Conservation (phyloP, 495 filamentous ascomycete species). For the Penicillium samsonianum region DNA sequence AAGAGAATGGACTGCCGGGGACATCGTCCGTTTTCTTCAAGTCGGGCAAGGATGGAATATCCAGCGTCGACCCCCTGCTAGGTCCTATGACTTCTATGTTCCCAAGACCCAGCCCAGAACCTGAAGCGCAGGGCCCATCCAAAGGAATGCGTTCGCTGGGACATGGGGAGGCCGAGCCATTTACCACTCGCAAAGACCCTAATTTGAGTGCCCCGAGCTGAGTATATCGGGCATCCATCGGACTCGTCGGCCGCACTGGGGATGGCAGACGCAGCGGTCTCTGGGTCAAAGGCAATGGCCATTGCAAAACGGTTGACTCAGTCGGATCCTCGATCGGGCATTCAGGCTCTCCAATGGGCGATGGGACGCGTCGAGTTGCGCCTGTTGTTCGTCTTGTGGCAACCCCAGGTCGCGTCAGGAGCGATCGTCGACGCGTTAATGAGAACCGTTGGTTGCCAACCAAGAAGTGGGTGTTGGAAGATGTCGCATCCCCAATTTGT, state of each 20-base stretch:
- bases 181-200: slow-evolving; percentile 53
- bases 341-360: slow-evolving; percentile 30
- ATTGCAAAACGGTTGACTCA: slow-evolving; percentile 19
- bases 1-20: slow-evolving; percentile 42
- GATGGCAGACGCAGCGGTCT: slow-evolving; percentile 4
- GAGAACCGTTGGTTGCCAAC: slow-evolving; percentile 43
- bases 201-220: slow-evolving; percentile 51
- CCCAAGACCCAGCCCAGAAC: slow-evolving; percentile 20
- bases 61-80: slow-evolving; percentile 16
- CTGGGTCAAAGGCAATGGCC: slow-evolving; percentile 24
- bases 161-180: slow-evolving; percentile 47
- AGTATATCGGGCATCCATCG: slow-evolving; percentile 47
- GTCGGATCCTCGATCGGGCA: slow-evolving; percentile 11
- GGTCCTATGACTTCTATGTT: slow-evolving; percentile 15
- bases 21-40: slow-evolving; percentile 28
- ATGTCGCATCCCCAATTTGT: slow-evolving; percentile 32
- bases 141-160: slow-evolving; percentile 39
- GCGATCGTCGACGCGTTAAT: slow-evolving; percentile 49
- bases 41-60: slow-evolving; percentile 21
- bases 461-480: slow-evolving; percentile 42
- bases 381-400: slow-evolving; percentile 46
- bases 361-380: slow-evolving; percentile 24
- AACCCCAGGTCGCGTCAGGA: slow-evolving; percentile 50
- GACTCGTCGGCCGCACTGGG: slow-evolving; percentile 39
- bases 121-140: slow-evolving; percentile 12